Percentiles rank a stretch among this genome's conserved stretches.
Conservation (phyloP, 2,329 filamentous ascomycete species). For the Talaromyces amestolkiae region DNA sequence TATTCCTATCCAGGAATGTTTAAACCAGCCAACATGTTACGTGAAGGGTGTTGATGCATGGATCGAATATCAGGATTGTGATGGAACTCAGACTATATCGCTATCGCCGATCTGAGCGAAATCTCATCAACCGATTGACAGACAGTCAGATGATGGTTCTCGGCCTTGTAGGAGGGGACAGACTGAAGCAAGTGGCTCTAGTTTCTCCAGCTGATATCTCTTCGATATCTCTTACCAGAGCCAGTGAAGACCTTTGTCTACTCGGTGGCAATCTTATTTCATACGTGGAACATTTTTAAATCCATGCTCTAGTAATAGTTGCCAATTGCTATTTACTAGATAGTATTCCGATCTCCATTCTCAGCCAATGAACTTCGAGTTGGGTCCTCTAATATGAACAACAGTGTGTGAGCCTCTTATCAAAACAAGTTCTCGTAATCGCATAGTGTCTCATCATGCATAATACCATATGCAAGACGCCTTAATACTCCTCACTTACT, state of each 20-base stretch:
- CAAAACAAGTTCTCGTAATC: background rate
- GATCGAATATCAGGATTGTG: background rate
- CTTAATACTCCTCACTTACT: background rate
- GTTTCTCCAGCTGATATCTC: background rate
- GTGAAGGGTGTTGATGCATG: background rate
- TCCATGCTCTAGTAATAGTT: background rate
- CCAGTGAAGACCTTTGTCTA: background rate
- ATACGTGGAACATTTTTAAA: background rate
- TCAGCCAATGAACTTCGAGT: background rate
- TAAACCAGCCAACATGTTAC: background rate
- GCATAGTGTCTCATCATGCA: background rate
- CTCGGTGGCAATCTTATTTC: background rate
- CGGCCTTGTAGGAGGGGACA: background rate
- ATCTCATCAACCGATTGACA: background rate
- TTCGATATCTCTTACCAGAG: too few species aligned
- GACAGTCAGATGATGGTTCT: background rate
- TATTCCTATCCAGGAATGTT: background rate
- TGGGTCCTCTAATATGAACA: background rate
- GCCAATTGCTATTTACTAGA: background rate
- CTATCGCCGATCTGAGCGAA: background rate
- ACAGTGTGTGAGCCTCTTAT: background rate
- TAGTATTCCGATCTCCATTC: background rate
- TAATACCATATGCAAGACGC: background rate
- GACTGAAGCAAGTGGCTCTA: background rate
- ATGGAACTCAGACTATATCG: background rate